Conservation (phyloP, 306 rosid species). For the Cicer cuneatum region DNA sequence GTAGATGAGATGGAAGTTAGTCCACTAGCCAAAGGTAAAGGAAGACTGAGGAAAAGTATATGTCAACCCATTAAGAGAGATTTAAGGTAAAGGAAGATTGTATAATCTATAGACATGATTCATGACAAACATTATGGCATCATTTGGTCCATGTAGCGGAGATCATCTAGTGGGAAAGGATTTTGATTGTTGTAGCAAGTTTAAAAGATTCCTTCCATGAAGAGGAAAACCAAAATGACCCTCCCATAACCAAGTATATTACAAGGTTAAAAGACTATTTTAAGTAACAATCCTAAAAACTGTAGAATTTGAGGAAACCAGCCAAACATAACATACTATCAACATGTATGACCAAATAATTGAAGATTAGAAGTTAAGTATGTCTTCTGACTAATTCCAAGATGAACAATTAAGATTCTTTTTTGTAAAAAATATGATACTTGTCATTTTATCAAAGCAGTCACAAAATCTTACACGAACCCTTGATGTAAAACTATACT, state of each 20-base stretch:
- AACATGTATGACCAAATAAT: not conserved
- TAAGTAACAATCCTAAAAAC: conserved; percentile 10
- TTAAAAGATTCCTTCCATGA: not conserved
- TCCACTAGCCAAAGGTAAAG: not conserved
- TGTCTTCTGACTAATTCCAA: not conserved
- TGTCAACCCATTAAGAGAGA: not conserved
- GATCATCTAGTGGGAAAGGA: not conserved
- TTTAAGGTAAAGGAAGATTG: not conserved
- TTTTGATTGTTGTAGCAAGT: not conserved
- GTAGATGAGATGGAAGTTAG: not conserved
- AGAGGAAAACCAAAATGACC: conserved; percentile 4
- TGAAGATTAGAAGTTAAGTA: conserved; percentile 10
- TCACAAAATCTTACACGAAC: not conserved
- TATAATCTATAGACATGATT: not conserved
- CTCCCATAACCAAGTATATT: conserved; percentile 8
- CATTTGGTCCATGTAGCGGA: not conserved
- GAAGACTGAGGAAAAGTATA: not conserved
- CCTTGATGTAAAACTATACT: conserved; percentile 8
- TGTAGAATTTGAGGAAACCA: conserved; percentile 16
- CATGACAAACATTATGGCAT: conserved; percentile 8
- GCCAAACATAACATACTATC: conserved; percentile 2
- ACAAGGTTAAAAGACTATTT: not conserved
- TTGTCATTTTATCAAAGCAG: conserved; percentile 30
- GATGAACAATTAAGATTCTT: not conserved
- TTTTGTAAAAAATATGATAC: not conserved